Percentiles rank a stretch among this genome's conserved stretches.
Conservation (phyloP, 768 basidiomycete species). For the Boletus rex-veris region DNA sequence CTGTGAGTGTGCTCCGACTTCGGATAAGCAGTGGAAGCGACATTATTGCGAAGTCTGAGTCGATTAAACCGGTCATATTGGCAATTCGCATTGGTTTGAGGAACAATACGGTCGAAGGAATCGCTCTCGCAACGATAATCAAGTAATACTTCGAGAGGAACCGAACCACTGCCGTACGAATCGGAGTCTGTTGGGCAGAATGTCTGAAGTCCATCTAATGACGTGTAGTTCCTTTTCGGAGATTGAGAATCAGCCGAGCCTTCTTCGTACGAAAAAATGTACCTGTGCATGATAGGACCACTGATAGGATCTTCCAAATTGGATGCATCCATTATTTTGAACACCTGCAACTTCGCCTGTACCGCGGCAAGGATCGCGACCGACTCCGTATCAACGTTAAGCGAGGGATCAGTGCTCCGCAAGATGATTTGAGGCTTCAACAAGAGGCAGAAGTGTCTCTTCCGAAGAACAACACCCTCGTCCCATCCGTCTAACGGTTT, state of each 20-base stretch:
- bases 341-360: slow-evolving; percentile 75
- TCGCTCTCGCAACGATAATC: slow-evolving; percentile 79
- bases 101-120: slow-evolving; percentile 86
- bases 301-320: slow-evolving; percentile 81
- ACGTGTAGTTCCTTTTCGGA: slow-evolving; percentile 64
- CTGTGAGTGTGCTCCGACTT: slow-evolving; percentile 35
- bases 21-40: slow-evolving; percentile 48
- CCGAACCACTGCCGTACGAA: slow-evolving; percentile 46
- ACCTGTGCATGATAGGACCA: slow-evolving; percentile 85
- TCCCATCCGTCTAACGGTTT: slow-evolving; percentile 72
- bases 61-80: slow-evolving; percentile 96
- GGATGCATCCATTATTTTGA: slow-evolving; percentile 74
- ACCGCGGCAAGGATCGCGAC: slow-evolving; percentile 75
- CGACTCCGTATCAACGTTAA: slow-evolving; percentile 40
- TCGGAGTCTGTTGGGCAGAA: slow-evolving; percentile 65
- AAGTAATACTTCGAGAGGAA: slow-evolving; percentile 89
- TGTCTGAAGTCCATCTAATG: slow-evolving; percentile 77
- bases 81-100: slow-evolving; percentile 80
- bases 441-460: slow-evolving; percentile 79
- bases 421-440: slow-evolving; percentile 89
- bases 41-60: slow-evolving; percentile 72
- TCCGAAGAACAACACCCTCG: slow-evolving; percentile 63
- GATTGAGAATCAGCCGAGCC: neutral
- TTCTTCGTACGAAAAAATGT: slow-evolving; percentile 7
- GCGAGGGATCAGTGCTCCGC: slow-evolving; percentile 48